Base-by-base conservation (phyloP, 345 rosid genomes). In the Rhizophora mangle region DNA sequence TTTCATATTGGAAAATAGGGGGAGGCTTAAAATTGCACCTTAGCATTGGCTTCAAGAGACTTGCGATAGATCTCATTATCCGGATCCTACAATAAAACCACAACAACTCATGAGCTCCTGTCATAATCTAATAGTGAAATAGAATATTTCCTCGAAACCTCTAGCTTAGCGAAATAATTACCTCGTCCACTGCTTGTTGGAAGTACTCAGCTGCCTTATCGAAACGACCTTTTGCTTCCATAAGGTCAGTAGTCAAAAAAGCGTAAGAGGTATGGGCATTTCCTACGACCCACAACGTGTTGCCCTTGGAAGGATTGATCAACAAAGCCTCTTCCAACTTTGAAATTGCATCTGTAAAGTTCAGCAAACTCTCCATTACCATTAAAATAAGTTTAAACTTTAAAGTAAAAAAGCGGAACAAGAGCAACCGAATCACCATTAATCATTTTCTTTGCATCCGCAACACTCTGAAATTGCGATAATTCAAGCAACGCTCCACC, bases 401-500 rank as follows among this genome's bases (percentile, higher is more conserved):
- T 22, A 47, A 39, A 39, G 13, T 39, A 39, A 39, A 39, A 31
- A 0, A 3, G 19, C 5, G 16, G 2, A 54, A 30, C 15, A 21
- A 37, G 3, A 39, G 26, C 3, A 5, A 16, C 11, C 21, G 57
- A 56, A 36, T 54, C 27, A 83, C 87, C 88, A 46, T 56, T 76
- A 61, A 79, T 56, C 78, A 74, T 82, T 59, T 53, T 67, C 68
- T 78, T 78, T 5, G 84, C 82, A 3, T 85, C 94, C 8, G 81
- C 59, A 46, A 71, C 63, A 56, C 31, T 71, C 64, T 87, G 88
- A 69, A 78, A 83, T 68, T 88, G 92, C 53, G 90, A 81, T 62
- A 88, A 73, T 64, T 88, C 92, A 19, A 87, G 78, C 72, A 90
- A 78, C 19, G 85, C 76, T 43, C 79, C 85, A 29, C 91, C 88